Base-by-base conservation (phyloP, 108 stramenopile genomes). In the Nannochloropsis gaditana region DNA sequence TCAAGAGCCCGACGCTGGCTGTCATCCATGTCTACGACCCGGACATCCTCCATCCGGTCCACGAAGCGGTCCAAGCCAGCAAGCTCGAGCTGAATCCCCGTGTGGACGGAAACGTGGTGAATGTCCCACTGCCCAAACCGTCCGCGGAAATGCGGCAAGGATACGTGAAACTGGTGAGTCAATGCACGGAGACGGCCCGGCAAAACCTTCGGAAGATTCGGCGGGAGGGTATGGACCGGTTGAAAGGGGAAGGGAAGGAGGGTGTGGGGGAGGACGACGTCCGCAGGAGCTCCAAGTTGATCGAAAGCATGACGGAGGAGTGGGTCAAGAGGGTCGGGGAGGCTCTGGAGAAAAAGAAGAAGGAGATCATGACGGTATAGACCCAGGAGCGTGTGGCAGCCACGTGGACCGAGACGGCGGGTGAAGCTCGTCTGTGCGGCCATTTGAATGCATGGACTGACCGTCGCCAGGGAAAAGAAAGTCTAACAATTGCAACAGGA, bases 261-360 rank as follows among this genome's bases (percentile, higher is more conserved):
- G 59, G 59, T 2, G 59, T 73, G 59, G 59, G 59, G 3, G 59
- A 73, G 8, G 59, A 73, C 6, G 59, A 73, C 4, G 59, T 73
- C 2, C 4, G 59, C 19, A 73, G 59, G n/a, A 73, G n/a, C n/a
- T 15, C 4, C 19, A 73, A 73, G 8, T 5, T 73, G 59, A 73
- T 73, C 4, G 59, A 73, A 73, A n/a, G 19, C 59, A 73, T 73
- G 59, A 73, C 59, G 59, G 59, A 73, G 59, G 59, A 73, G 59
- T 73, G 59, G 59, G 59, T 73, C 4, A 73, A 73, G n/a, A 73
- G n/a, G 59, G 59, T n/a, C 19, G 59, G 59, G 59, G 59, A 73
- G 8, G n/a, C n/a, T 15, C 59, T 73, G 59, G 59, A 73, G 59
- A 73, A n/a, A n/a, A 73, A 73, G 8, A 73, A 8, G 59, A 73